These are phyloP conservation scores for Dryadomyces quercivorus DNA, from an alignment of 2,329 filamentous ascomycete species.

Conservation along the genomic window DNA sequence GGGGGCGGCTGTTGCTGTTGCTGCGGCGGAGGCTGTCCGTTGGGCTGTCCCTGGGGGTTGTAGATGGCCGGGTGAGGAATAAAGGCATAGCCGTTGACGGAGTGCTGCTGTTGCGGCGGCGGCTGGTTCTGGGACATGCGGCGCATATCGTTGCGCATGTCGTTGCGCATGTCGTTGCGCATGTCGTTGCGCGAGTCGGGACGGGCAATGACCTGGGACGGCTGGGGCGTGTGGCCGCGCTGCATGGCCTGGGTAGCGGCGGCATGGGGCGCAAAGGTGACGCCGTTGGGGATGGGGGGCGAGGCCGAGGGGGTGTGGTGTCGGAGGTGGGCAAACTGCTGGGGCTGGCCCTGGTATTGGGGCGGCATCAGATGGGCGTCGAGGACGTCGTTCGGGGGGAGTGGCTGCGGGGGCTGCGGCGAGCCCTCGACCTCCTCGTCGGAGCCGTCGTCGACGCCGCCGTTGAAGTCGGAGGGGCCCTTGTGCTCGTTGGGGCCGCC, in stretches of 20 bases:
- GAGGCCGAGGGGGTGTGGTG: slow-evolving; percentile 77
- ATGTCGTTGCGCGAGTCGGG: slow-evolving; percentile 72
- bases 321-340: slow-evolving; percentile 65
- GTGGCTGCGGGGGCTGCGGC: slow-evolving; percentile 45
- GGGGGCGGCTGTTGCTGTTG: slow-evolving; percentile 19
- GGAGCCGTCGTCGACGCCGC: slow-evolving; percentile 68
- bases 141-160: slow-evolving; percentile 68
- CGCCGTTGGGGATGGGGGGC: slow-evolving; percentile 72
- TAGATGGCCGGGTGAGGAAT: slow-evolving; percentile 82
- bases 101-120: slow-evolving; percentile 18
- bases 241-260: slow-evolving; percentile 27
- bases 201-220: slow-evolving; percentile 61
- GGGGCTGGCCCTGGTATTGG: slow-evolving; percentile 54
- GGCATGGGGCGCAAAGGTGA: slow-evolving; percentile 48
- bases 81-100: slow-evolving; percentile 62
- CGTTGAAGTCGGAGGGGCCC: slow-evolving; percentile 82
- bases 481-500: slow-evolving; percentile 92
- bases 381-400: slow-evolving; percentile 45
- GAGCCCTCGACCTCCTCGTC: slow-evolving; percentile 68
- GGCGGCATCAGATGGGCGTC: slow-evolving; percentile 54
- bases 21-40: slow-evolving; percentile 24
- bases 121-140: slow-evolving; percentile 61
- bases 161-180: no score
- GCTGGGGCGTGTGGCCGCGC: slow-evolving; percentile 73
- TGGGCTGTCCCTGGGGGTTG: slow-evolving; percentile 46